A percentile compares a stretch with the other conserved stretches of the same genome.
phyloP scores from a whole-genome alignment of 2,329 filamentous ascomycete species.

The Lasiodiplodia sp. region DNA sequence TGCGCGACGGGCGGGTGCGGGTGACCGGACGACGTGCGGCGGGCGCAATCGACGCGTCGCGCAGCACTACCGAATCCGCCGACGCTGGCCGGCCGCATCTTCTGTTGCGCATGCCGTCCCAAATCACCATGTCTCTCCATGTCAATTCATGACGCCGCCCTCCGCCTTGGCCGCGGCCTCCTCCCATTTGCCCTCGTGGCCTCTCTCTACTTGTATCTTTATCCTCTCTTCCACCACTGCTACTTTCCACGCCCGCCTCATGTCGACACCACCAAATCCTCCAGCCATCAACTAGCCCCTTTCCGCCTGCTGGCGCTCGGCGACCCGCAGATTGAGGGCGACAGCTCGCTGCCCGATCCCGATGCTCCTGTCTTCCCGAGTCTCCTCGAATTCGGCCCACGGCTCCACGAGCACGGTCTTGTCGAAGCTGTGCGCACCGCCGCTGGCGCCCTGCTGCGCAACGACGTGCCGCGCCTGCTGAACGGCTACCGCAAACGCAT shows the following conservation, averaged over 20 bases:
- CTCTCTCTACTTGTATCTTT: constrained; percentile 84
- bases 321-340: constrained; percentile 93
- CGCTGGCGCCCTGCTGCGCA: constrained; percentile 27
- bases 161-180: constrained; percentile 57
- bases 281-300: constrained; percentile 61
- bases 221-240: constrained; percentile 81
- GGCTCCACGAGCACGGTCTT: constrained; percentile 1
- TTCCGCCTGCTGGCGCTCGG: constrained; percentile 88
- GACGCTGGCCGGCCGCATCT: neutral
- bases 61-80: neutral
- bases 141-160: constrained; percentile 57
- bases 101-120: neutral
- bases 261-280: constrained; percentile 37
- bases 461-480: constrained; percentile 72
- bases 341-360: constrained; percentile 75
- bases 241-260: constrained; percentile 67
- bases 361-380: constrained; percentile 54
- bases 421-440: neutral
- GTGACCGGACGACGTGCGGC: neutral
- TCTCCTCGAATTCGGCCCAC: constrained; percentile 48
- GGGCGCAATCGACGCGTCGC: neutral
- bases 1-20: neutral
- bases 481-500: constrained; percentile 77
- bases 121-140: constrained; percentile 50
- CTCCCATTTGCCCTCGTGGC: constrained; percentile 73